Base-by-base conservation (phyloP, 768 basidiomycete genomes). In the Suillus americanus region DNA sequence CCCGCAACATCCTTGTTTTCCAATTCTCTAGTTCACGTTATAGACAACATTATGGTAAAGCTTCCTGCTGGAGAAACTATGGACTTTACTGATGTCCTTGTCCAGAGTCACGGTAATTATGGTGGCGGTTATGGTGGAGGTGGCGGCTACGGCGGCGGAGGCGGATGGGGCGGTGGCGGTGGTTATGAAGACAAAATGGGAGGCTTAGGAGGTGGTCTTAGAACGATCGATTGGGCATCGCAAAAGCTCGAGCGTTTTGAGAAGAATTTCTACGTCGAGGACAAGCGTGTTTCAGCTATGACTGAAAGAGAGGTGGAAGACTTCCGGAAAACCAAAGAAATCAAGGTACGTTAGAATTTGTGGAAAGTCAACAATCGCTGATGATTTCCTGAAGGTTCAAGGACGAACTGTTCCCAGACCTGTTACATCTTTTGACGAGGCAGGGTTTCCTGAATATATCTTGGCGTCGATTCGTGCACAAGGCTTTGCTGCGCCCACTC, bases 241-340 rank as follows among this genome's bases (percentile, higher is more conserved):
- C 82, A 87, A 54, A 88, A 87, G 65, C 80, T 97, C 63, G 84
- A 89, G 71, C 89, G 85, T 70, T 99, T 99, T 69, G 97, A 99
- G 79, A 99, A 99, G 82, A 98, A 99, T 82, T 99, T 97, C 69
- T 97, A 97, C 70, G 82, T 89, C 54, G 95, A 99, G 77, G 94
- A 98, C 77, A 89, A 91, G 73, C 86, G 88, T 35, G 92, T 99
- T 51, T 78, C 88, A 23, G 80, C 84, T 38, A 89, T 90, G 67
- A 86, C 83, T 61, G 95, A 98, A 18, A 82, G 87, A 57, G 97
- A 99, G 72, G 84, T 98, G 62, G 91, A 94, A 62, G 94, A 94
- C 55, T 99, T 96, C 79, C 84, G 91, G 66, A 83, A 85, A 30
- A 67, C 67, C 57, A 94, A 97, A 76, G 92, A 96, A 76, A 99